Percentiles rank a stretch among this genome's conserved stretches.
Evolutionary conservation across 352 stramenopile species (phyloP).

Genomic region (Salisapilia sapeloensis): DNA sequence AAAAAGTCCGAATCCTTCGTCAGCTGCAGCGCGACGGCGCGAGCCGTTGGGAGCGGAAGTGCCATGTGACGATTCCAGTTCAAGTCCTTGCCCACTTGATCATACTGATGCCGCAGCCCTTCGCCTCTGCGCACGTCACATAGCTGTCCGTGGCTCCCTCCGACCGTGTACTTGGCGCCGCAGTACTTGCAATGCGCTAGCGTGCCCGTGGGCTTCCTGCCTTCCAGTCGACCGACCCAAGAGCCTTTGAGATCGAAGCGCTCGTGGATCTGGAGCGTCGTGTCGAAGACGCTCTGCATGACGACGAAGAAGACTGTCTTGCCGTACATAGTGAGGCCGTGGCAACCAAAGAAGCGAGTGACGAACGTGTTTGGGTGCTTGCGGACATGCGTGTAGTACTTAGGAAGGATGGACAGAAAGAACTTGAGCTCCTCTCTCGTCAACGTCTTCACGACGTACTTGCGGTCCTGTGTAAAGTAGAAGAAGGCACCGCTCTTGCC

Average conservation of each 20-base stretch:
- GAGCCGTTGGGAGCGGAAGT: slow-evolving; percentile 26
- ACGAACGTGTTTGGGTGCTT: slow-evolving; percentile 60
- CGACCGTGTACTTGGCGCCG: slow-evolving; percentile 38
- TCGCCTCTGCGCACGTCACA: slow-evolving; percentile 41
- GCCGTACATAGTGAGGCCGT: slow-evolving; percentile 72
- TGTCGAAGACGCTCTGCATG: slow-evolving; percentile 75
- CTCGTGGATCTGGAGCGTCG: slow-evolving; percentile 60
- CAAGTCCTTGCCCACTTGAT: slow-evolving; percentile 68
- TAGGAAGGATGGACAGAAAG: slow-evolving; percentile 44
- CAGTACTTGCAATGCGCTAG: slow-evolving; percentile 62
- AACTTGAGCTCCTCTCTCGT: slow-evolving; percentile 63
- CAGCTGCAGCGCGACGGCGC: slow-evolving; percentile 52
- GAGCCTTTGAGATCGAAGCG: slow-evolving; percentile 73
- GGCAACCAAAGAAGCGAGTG: slow-evolving; percentile 62
- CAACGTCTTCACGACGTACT: slow-evolving; percentile 75
- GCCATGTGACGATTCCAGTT: slow-evolving; percentile 78
- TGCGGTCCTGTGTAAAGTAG: slow-evolving; percentile 69
- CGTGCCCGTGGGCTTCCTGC: slow-evolving; percentile 49
- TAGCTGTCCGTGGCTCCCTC: slow-evolving; percentile 46
- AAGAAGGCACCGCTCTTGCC: slow-evolving; percentile 74
- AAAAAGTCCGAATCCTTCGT: slow-evolving; percentile 82
- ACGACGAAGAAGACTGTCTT: slow-evolving; percentile 77
- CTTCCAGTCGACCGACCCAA: slow-evolving; percentile 66
- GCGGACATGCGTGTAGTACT: slow-evolving; percentile 52
- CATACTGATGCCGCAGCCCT: slow-evolving; percentile 51